Base-by-base conservation (phyloP, 768 basidiomycete genomes). In the Vishniacozyma victoriae region DNA sequence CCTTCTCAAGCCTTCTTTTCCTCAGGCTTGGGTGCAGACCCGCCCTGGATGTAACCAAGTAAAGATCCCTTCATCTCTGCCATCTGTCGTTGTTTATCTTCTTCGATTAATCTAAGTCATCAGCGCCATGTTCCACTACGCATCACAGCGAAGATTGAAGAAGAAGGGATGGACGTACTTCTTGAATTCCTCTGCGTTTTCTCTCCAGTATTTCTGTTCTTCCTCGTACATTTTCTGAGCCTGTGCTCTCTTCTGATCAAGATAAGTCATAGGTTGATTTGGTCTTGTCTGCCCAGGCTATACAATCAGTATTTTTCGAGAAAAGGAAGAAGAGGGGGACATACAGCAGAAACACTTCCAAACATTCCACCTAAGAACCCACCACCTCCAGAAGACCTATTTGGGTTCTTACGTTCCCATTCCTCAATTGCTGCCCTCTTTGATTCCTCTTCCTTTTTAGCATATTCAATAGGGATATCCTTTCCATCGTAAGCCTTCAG, bases 391-490 rank as follows among this genome's bases (percentile, higher is more conserved):
- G 44, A 37, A 7, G 54, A 22, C 11, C 50, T 36, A 11, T 41
- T 48, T 27, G 54, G 68, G 49, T 75, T 69, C 44, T 73, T 74
- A 45, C 65, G 57, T 70, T 84, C 79, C 90, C 89, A 95, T 59
- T 90, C 86, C 46, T 84, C 86, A 9, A 88, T 64, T 55, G 87
- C 83, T 48, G 76, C 77, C 33, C 79, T 77, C 72, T 91, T 95
- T 41, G 81, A 80, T 67, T 86, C 86, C 0, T 82, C 82, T 72
- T 99, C 93, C 54, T 82, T 80, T 74, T 85, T 85, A 29, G 83
- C 90, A 57, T 90, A 96, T 71, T 92, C 92, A 5, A 83, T 44
- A 0, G 91, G 82, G 48, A 99, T 84, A 62, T 96, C 79, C 72
- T 93, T 91, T 37, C 84, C 93, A 4, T 78, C 75, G 70, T 93